Evolutionary conservation across 805 yeast genomes (phyloP), one percentile per base, ranked within the genome.

Genomic region (Ogataea nonfermentans): DNA sequence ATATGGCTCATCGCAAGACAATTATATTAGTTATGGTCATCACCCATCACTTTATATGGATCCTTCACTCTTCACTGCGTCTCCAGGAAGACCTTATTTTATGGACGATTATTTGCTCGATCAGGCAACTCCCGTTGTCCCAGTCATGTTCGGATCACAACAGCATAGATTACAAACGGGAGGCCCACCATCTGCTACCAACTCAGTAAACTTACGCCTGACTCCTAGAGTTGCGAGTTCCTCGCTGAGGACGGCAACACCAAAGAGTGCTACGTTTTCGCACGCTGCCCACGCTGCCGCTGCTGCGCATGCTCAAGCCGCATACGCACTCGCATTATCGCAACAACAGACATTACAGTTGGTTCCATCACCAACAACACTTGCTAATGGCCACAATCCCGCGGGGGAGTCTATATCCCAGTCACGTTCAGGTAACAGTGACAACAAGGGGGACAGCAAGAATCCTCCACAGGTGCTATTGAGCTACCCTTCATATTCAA

Each of bases 81-180:
- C 62, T 9, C 59, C 60, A 5, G 53, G 48, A 16, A 49, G 50
- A 10, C 33, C 43, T 5, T 39, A 37, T 22, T 44, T 46, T 27
- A 31, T 45, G 35, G 59, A 56, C 34, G 51, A 47, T 22, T 51
- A 48, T 31, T 34, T 59, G 17, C 41, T 57, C 15, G 59, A 53
- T 30, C 60, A 56, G 39, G 57, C 59, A 1, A 53, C 61, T 7
- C 61, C 63, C 2, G 55, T 59, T 25, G 61, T 53, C 4, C 59
- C 61, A 6, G 45, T 47, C 17, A 50, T 48, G 52, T 48, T 48
- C 20, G 27, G 44, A 7, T 48, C 48, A 27, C 51, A 40, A 28
- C 54, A 38, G 28, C 53, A 42, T 23, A 41, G 45, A 24, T 39
- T 36, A 7, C 43, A 34, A 14, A 43, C 41, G 3, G 30, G 23